Evolutionary conservation across 441 rosid species (phyloP), one percentile per base, ranked within the genome.

Genomic region (Pelargonium citronellum): DNA sequence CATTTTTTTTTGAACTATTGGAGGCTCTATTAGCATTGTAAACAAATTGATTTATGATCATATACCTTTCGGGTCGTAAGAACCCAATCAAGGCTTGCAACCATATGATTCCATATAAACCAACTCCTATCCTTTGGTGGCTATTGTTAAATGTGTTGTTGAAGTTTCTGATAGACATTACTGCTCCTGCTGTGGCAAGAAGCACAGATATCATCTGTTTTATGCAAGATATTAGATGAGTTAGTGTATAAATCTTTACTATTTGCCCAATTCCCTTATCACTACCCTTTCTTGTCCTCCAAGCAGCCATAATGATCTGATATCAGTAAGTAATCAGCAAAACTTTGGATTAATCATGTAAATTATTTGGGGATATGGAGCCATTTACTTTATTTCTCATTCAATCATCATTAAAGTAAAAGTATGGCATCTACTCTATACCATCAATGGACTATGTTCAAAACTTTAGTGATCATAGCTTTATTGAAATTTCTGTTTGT

Each of bases 61-160:
- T 46, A 46, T 86, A 88, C 97, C 95, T 88, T 20, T 76, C 53
- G 20, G 97, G 91, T 65, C 96, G 80, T 37, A 86, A 64, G 67
- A 87, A 74, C 20, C 90, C 94, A 47, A 80, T 64, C 30, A 91
- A 71, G 69, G 83, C 86, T 80, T 89, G 97, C 78, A 91, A 51
- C 96, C 93, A 91, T 57, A 88, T 81, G 60, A 86, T 71, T 7
- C 77, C 87, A 27, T 91, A 91, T 17, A 88, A 71, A 5, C 79
- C 89, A 46, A 88, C 64, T 27, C 96, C 96, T 17, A 89, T 75
- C 64, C 86, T 79, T 81, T 91, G 97, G 73, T 91, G 97, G 66
- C 76, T 75, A 76, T 91, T 91, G 70, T 77, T 75, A 79, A 91
- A 91, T 43, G 88, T 83, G 75, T 91, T 91, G 75, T 75, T 81